Conservation (phyloP, 805 yeast species). For the Candida vartiovaarae region DNA sequence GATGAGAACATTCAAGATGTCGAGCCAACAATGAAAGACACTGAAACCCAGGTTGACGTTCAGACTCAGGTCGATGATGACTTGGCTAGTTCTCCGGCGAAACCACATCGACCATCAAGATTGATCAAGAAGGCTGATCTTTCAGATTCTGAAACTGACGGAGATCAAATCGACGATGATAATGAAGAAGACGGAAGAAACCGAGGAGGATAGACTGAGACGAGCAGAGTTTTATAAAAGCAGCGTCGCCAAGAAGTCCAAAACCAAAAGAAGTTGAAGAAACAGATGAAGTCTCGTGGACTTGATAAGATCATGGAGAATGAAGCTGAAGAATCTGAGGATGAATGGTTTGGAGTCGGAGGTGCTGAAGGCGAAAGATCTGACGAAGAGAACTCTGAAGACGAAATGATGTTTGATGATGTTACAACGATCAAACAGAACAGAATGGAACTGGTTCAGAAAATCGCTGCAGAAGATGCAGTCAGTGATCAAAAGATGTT, state of each 20-base stretch:
- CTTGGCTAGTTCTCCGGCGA: slow-evolving; percentile 3
- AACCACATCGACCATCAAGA: slow-evolving; percentile 21
- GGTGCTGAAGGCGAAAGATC: slow-evolving; percentile 55
- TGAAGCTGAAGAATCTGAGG: slow-evolving; percentile 86
- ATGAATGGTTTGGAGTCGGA: slow-evolving; percentile 80
- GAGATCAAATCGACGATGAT: slow-evolving; percentile 19
- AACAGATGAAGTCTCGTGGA: slow-evolving; percentile 54
- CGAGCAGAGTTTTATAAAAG: slow-evolving; percentile 16
- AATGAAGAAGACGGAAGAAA: slow-evolving; percentile 17
- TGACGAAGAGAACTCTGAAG: slow-evolving; percentile 60
- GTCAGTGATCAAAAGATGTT: slow-evolving; percentile 57
- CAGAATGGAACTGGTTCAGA: slow-evolving; percentile 49
- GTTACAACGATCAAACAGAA: slow-evolving; percentile 48
- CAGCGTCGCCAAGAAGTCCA: slow-evolving; percentile 20
- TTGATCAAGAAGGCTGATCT: slow-evolving; percentile 12
- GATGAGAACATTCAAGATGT: too few relatives aligned
- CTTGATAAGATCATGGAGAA: slow-evolving; percentile 58
- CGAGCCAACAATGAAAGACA: neutral
- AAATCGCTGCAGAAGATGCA: slow-evolving; percentile 52
- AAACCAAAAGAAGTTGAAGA: slow-evolving; percentile 27
- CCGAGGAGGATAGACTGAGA: slow-evolving; percentile 12
- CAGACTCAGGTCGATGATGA: neutral
- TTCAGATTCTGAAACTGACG: slow-evolving; percentile 16
- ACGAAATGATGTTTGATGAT: slow-evolving; percentile 75
- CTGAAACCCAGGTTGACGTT: neutral